A percentile compares a stretch with the other conserved stretches of the same genome.
Evolutionary conservation across 352 stramenopile species (phyloP).

Genomic region (Phytophthora colocasiae): DNA sequence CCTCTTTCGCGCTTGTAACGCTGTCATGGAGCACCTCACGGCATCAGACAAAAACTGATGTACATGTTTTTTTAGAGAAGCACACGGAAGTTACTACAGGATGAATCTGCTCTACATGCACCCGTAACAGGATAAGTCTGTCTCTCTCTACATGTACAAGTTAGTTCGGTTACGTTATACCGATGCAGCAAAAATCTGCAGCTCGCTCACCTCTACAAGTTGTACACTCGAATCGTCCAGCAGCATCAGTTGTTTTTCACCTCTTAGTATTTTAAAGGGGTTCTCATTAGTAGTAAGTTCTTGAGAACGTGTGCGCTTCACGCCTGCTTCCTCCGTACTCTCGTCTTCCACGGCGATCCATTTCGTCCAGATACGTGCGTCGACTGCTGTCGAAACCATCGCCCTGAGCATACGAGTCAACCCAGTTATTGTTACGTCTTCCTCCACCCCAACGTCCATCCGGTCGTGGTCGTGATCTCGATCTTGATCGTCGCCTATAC

Average conservation of each 20-base stretch:
- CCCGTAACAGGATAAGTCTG: no score
- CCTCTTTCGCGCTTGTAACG: not conserved
- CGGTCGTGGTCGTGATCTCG: constrained; percentile 19
- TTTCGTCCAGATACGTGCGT: constrained; percentile 12
- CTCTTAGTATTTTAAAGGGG: no score
- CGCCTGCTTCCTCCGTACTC: constrained; percentile 9
- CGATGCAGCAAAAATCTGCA: constrained; percentile 10
- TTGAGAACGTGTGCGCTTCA: constrained; percentile 1
- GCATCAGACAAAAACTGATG: no score
- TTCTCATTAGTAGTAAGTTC: constrained; percentile 12
- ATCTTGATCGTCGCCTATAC: constrained; percentile 23
- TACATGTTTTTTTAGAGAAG: no score
- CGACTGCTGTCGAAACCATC: constrained; percentile 12
- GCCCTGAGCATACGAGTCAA: constrained; percentile 7
- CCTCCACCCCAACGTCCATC: not conserved
- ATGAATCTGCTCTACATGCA: constrained; percentile 11
- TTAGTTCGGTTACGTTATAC: not conserved
- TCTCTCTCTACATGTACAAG: no score
- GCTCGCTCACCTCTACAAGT: not conserved
- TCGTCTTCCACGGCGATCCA: constrained; percentile 11
- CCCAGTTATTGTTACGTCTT: constrained; percentile 9
- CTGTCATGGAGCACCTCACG: not conserved
- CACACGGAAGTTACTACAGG: not conserved
- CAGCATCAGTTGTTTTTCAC: no score
- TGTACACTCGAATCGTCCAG: no score